Evolutionary conservation across 1,139 yeast species (phyloP).

Genomic region (Yamadazyma buinensis): DNA sequence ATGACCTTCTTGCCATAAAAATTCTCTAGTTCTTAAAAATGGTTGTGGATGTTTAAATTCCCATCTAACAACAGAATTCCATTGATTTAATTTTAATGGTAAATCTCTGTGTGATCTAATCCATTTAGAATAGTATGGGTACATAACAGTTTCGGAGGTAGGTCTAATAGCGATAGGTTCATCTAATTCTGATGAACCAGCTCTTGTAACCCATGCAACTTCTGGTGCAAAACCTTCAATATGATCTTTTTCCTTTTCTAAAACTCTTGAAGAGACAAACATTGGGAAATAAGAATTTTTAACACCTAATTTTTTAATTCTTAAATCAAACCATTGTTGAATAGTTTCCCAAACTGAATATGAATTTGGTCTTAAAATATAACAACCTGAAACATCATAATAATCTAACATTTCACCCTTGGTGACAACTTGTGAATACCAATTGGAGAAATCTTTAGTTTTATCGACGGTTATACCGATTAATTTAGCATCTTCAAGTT

Average conservation of each 20-base stretch:
- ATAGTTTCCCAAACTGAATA: constrained; percentile 93
- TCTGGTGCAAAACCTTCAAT: constrained; percentile 99
- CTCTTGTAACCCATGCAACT: constrained; percentile 99
- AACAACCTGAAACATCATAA: constrained; percentile 98
- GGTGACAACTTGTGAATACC: constrained; percentile 95
- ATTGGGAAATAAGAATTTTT: constrained; percentile 96
- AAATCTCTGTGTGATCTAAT: constrained; percentile 96
- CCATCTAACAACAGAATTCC: constrained; percentile 99
- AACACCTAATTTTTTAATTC: constrained; percentile 85
- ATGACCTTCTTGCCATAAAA: constrained; percentile 99
- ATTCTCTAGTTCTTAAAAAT: constrained; percentile 96
- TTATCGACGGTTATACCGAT: constrained; percentile 97
- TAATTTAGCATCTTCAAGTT: constrained; percentile 82
- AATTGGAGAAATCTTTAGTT: constrained; percentile 84
- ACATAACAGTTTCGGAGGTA: constrained; percentile 99
- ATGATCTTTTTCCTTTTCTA: constrained; percentile 98
- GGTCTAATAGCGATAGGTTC: constrained; percentile 99
- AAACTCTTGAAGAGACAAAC: constrained; percentile 90
- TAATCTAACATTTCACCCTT: constrained; percentile 98
- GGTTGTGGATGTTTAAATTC: constrained; percentile 99
- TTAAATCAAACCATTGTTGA: constrained; percentile 78
- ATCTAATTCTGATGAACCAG: constrained; percentile 90
- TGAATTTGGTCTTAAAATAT: constrained; percentile 94
- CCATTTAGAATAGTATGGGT: constrained; percentile 99
- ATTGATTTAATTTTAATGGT: constrained; percentile 93